A percentile compares a stretch with the other conserved stretches of the same genome.
Evolutionary conservation across 345 rosid genomes (phyloP).

Genomic region (Erysimum cheiranthoides): DNA sequence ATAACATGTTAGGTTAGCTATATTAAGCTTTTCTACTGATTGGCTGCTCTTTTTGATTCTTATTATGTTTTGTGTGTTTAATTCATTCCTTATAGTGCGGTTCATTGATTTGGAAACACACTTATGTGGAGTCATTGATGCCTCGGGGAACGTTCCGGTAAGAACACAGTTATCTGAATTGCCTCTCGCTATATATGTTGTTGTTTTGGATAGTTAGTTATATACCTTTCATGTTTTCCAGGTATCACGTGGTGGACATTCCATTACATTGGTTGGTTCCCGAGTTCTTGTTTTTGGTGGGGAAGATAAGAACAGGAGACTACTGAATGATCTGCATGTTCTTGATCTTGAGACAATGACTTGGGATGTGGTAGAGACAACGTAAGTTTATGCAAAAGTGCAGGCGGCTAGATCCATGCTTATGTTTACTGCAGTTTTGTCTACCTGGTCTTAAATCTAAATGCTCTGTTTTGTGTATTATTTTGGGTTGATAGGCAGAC

Average conservation of each 20-base stretch:
- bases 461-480: conserved; percentile 45
- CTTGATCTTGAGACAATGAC: conserved; percentile 86
- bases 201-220: conserved; percentile 16
- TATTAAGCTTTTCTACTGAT: conserved; percentile 11
- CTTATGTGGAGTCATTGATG: conserved; percentile 61
- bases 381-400: conserved; percentile 54
- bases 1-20: conserved; percentile 68
- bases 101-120: conserved; percentile 74
- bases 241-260: conserved; percentile 96
- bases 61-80: conserved; percentile 11
- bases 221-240: conserved; percentile 47
- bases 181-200: background rate
- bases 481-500: conserved; percentile 76
- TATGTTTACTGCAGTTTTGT: conserved; percentile 11
- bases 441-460: conserved; percentile 13
- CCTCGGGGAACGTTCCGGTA: conserved; percentile 87
- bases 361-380: conserved; percentile 75
- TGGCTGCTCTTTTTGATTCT: conserved; percentile 29
- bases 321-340: conserved; percentile 78
- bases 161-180: conserved; percentile 24
- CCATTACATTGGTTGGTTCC: conserved; percentile 79
- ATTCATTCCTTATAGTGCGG: conserved; percentile 60
- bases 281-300: conserved; percentile 88
- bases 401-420: background rate
- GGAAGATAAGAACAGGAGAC: conserved; percentile 77